These are phyloP conservation scores for Barnettozyma siamensis DNA, from an alignment of 805 yeast genomes.

Conservation along the genomic window DNA sequence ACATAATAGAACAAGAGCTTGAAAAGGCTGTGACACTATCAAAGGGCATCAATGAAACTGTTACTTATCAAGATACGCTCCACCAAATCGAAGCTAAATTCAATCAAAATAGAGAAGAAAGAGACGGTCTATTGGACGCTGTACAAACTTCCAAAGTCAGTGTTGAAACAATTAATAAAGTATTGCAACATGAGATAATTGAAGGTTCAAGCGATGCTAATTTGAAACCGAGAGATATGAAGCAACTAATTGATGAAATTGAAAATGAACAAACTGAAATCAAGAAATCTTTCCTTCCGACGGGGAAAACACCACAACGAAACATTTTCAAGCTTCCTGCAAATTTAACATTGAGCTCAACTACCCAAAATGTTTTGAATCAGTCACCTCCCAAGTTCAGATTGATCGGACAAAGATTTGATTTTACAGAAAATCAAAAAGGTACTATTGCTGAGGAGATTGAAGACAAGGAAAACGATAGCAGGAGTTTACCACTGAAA, in stretches of 20 bases:
- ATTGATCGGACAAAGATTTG: conserved; percentile 23
- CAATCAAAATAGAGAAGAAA: not conserved
- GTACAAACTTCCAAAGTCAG: conserved; percentile 1
- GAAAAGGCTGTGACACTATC: conserved; percentile 10
- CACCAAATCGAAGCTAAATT: conserved; percentile 11
- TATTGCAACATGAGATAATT: conserved; percentile 8
- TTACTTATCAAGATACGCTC: not conserved
- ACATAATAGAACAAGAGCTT: conserved; percentile 17
- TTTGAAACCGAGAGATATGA: conserved; percentile 18
- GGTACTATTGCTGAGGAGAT: not conserved
- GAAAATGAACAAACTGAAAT: conserved; percentile 23
- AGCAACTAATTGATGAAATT: conserved; percentile 19
- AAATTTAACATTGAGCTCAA: not conserved
- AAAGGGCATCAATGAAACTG: conserved; percentile 1
- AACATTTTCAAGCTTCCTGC: conserved; percentile 14
- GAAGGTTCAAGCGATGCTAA: conserved; percentile 10
- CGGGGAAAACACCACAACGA: conserved; percentile 28
- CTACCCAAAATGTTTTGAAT: not conserved
- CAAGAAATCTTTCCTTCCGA: conserved; percentile 21
- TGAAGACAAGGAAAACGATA: conserved; percentile 11
- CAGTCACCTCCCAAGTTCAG: conserved; percentile 25
- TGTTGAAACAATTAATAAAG: conserved; percentile 1
- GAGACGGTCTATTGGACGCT: not conserved
- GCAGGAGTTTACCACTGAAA: not conserved
- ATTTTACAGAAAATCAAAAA: not conserved